Percentiles rank a stretch among this genome's conserved stretches.
phyloP scores from a whole-genome alignment of 2,329 filamentous ascomycete species.

The Paecilomyces sp. region DNA sequence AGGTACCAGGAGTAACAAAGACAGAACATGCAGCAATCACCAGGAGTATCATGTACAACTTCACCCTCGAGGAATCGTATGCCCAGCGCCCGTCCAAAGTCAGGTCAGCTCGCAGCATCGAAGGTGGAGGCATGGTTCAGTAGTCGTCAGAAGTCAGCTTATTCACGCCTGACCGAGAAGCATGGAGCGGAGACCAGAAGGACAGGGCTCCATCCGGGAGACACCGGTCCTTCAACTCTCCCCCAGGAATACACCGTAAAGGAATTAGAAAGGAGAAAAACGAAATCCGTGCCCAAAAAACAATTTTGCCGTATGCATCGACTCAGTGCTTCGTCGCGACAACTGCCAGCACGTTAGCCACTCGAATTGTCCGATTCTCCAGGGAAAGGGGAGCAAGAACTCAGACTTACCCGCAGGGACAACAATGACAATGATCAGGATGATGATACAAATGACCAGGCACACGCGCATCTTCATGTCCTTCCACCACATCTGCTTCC shows the following conservation, averaged over 20 bases:
- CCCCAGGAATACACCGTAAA: conserved; percentile 6
- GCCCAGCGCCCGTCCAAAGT: conserved; percentile 3
- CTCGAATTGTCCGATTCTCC: not conserved
- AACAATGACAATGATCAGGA: conserved; percentile 89
- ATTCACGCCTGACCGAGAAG: conserved; percentile 1
- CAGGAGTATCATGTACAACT: conserved; percentile 38
- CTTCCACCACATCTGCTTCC: conserved; percentile 99
- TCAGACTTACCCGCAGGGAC: conserved; percentile 70
- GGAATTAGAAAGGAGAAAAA: conserved; percentile 21
- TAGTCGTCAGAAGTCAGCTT: conserved; percentile 7
- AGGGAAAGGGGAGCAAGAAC: not conserved
- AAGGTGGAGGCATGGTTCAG: conserved; percentile 11
- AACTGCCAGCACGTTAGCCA: conserved; percentile 24
- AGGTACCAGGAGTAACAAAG: conserved; percentile 18
- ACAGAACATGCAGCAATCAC: conserved; percentile 26
- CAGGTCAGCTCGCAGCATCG: conserved; percentile 20
- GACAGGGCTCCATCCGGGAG: conserved; percentile 11
- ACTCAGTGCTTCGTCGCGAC: conserved; percentile 38
- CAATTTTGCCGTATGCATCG: conserved; percentile 16
- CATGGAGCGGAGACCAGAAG: conserved; percentile 20
- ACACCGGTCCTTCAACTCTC: not conserved
- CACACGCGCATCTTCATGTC: conserved; percentile 99
- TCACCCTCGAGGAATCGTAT: conserved; percentile 18
- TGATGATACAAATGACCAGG: conserved; percentile 80
- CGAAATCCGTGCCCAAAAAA: conserved; percentile 23